Base-by-base conservation (phyloP, 805 yeast species). In the Teunomyces stri region DNA sequence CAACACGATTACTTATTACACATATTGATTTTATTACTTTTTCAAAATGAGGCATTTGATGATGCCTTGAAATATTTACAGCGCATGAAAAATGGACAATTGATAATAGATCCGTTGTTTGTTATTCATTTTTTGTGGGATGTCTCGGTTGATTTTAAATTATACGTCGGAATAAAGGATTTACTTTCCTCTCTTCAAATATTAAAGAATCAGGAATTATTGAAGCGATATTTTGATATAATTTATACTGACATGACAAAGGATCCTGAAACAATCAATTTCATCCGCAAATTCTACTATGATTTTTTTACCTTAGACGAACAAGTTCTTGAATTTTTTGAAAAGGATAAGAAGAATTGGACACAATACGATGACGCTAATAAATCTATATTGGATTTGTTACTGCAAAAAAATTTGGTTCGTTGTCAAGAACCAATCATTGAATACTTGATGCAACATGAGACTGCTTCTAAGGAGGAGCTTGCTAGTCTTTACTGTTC, bases 31-130 rank as follows among this genome's bases (percentile, higher is more conserved):
- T 12, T 52, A 9, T 16, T 30, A 4, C 16, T 34, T 36, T 21
- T 49, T 12, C 33, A 37, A 11, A 28, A n/a, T 12, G 46, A 41
- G 2, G 35, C 45, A 12, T 25, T 35, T 21, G 49, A 44, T 4
- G 31, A 15, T 2, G 27, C 41, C 9, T 34, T 44, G 28, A 48
- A 44, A 36, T 51, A 49, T 33, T 29, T 49, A 22, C 40, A 40
- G 3, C 39, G 56, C 18, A 42, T 53, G 42, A 52, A 50, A 39
- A 34, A 39, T 18, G 55, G 54, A 11, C 36, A 44, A 5, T 43
- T 57, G 11, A 21, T 51, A 16, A 33, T 57, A 6, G 46, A 54
- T 31, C 59, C 62, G 7, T 21, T 46, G 3, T 46, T 56, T 21
- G 50, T 54, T 2, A 20, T 53, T 11, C 27, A 47, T 9, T 25